Evolutionary conservation across 192 early-diverging fungal genomes (phyloP).

Genomic region (Spizellomyces sp.): DNA sequence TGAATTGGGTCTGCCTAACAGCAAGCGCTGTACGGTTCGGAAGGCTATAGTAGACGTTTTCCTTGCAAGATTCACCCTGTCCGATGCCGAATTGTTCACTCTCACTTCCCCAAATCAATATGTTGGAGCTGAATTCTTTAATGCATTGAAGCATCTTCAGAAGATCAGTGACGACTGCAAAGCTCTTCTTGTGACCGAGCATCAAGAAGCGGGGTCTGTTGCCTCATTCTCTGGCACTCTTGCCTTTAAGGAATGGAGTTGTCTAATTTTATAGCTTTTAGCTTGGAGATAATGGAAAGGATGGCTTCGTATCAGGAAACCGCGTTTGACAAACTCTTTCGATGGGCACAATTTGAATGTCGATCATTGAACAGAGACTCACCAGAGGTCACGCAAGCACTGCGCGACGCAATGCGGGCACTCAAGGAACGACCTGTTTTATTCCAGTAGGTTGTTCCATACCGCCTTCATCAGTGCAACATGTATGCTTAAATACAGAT

Average conservation of each 20-base stretch:
- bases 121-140: conserved; percentile 71
- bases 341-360: conserved; percentile 75
- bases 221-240: neutral
- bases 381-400: conserved; percentile 65
- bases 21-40: conserved; percentile 55
- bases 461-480: neutral
- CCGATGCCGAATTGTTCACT: conserved; percentile 63
- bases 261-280: conserved; percentile 13
- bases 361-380: conserved; percentile 66
- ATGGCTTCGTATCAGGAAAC: conserved; percentile 70
- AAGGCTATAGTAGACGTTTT: conserved; percentile 67
- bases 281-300: conserved; percentile 77
- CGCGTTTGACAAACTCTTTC: conserved; percentile 73
- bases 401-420: conserved; percentile 67
- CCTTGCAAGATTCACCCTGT: conserved; percentile 69
- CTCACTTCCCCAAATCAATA: conserved; percentile 54
- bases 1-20: conserved; percentile 10
- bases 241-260: neutral
- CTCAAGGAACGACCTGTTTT: conserved; percentile 71
- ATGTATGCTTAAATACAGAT: neutral
- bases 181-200: conserved; percentile 69
- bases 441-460: conserved; percentile 63
- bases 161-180: conserved; percentile 75
- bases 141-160: conserved; percentile 65
- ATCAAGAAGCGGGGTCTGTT: conserved; percentile 74